phyloP scores from a whole-genome alignment of 2,329 filamentous ascomycete genomes.

The Didymella keratinophila region DNA sequence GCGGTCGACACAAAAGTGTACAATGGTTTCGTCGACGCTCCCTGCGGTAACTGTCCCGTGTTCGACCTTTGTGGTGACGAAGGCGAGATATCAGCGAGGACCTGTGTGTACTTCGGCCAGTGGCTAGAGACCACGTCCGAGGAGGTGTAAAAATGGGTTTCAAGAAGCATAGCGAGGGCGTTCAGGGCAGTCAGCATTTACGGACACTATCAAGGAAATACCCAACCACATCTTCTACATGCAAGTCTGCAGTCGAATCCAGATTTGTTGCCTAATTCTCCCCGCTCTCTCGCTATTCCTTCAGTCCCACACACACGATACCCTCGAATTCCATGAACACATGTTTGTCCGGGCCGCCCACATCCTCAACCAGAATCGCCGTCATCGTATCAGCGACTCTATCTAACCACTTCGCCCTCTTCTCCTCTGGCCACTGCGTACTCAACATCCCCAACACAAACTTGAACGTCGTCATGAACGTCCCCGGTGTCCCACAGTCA shows the following conservation, averaged over 20 bases:
- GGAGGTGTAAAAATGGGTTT: slow-evolving; percentile 25
- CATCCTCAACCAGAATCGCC: slow-evolving; percentile 18
- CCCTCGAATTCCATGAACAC: slow-evolving; percentile 27
- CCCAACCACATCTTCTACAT: slow-evolving; percentile 11
- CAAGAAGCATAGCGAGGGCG: slow-evolving; percentile 39
- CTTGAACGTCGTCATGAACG: slow-evolving; percentile 27
- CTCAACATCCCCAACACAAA: slow-evolving; percentile 29
- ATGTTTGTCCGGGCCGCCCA: slow-evolving; percentile 22
- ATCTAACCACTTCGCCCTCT: slow-evolving; percentile 22
- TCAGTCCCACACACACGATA: slow-evolving; percentile 27
- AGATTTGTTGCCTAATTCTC: neutral
- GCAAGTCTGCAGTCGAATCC: neutral
- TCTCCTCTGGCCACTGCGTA: slow-evolving; percentile 27
- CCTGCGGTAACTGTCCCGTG: slow-evolving; percentile 90
- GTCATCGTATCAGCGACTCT: slow-evolving; percentile 22
- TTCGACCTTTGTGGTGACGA: slow-evolving; percentile 92
- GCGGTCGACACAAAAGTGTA: slow-evolving; percentile 55
- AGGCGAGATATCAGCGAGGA: slow-evolving; percentile 86
- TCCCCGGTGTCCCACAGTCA: slow-evolving; percentile 24
- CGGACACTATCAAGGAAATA: slow-evolving; percentile 20
- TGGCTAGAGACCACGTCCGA: slow-evolving; percentile 68
- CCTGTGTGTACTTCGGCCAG: slow-evolving; percentile 87
- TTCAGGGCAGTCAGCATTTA: slow-evolving; percentile 27
- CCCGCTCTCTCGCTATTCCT: slow-evolving; percentile 11
- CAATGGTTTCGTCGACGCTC: slow-evolving; percentile 86